Evolutionary conservation across 2,329 filamentous ascomycete genomes (phyloP).

Genomic region (Fusarium incarnatum): DNA sequence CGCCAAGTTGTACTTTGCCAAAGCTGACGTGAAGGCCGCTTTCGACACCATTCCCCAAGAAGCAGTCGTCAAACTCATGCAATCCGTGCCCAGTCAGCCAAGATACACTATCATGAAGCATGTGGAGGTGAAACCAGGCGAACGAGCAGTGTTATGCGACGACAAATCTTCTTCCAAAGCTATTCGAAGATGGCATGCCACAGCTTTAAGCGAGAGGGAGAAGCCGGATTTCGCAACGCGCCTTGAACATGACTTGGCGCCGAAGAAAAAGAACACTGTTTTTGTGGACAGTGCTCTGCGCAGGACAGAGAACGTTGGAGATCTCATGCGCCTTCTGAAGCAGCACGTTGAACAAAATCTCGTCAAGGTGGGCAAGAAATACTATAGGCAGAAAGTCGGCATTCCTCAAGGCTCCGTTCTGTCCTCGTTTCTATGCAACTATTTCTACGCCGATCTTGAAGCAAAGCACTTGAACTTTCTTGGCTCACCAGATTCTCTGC

Average conservation of each 20-base stretch:
- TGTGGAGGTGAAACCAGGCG: conserved; percentile 72
- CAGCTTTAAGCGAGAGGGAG: conserved; percentile 60
- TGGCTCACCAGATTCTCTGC: conserved; percentile 64
- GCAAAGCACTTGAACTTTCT: conserved; percentile 75
- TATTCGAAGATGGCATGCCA: conserved; percentile 63
- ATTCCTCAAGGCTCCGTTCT: conserved; percentile 95
- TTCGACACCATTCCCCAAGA: conserved; percentile 95
- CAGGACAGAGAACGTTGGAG: conserved; percentile 65
- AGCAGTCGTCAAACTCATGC: conserved; percentile 75
- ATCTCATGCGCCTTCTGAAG: conserved; percentile 75
- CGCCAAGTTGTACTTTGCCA: conserved; percentile 81
- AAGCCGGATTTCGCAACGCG: conserved; percentile 58
- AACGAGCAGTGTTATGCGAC: conserved; percentile 42
- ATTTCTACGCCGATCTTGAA: conserved; percentile 94
- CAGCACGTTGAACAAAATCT: conserved; percentile 88
- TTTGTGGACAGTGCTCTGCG: conserved; percentile 78
- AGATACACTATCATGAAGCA: conserved; percentile 80
- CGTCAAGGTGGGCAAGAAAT: conserved; percentile 88
- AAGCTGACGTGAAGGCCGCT: conserved; percentile 90
- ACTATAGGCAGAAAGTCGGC: conserved; percentile 86
- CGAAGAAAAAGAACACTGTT: conserved; percentile 72
- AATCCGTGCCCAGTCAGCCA: conserved; percentile 64
- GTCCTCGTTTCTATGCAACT: conserved; percentile 89
- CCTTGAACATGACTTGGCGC: conserved; percentile 55
- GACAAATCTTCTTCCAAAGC: conserved; percentile 51